Conservation (phyloP, 768 basidiomycete species). For the Asterophora lycoperdoides region DNA sequence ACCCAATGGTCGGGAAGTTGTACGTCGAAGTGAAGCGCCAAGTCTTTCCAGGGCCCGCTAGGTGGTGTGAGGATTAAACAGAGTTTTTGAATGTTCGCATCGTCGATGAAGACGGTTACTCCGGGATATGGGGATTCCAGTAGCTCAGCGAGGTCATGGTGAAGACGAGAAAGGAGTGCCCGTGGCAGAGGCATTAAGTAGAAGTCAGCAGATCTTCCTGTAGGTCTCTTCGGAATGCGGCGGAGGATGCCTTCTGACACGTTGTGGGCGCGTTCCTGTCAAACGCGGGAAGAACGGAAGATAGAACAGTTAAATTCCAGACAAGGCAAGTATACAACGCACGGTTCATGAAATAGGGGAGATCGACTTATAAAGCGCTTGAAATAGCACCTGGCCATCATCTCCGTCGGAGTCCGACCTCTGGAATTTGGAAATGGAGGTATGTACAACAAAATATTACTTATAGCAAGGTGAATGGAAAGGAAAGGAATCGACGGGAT, state of each 20-base stretch:
- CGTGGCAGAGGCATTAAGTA: constrained; percentile 12
- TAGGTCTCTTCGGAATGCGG: too few species aligned
- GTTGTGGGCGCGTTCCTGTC: not conserved
- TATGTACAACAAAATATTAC: too few species aligned
- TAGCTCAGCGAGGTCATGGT: constrained; percentile 39
- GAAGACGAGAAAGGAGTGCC: constrained; percentile 32
- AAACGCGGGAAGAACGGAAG: too few species aligned
- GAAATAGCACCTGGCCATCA: too few species aligned
- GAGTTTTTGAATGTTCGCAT: constrained; percentile 37
- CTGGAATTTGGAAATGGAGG: too few species aligned
- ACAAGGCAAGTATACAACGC: too few species aligned
- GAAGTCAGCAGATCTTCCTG: not conserved
- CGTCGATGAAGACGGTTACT: constrained; percentile 37
- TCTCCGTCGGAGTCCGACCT: too few species aligned
- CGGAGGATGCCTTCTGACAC: not conserved
- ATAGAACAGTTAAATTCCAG: too few species aligned
- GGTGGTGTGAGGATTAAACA: constrained; percentile 43
- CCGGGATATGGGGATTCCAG: constrained; percentile 40
- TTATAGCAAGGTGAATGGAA: too few species aligned
- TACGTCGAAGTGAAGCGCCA: constrained; percentile 39
- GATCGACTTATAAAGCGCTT: too few species aligned
- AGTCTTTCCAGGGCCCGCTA: constrained; percentile 40
- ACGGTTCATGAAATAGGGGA: too few species aligned
- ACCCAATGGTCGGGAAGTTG: constrained; percentile 37
- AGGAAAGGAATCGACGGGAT: too few species aligned